Evolutionary conservation across 2,329 filamentous ascomycete species (phyloP), one percentile per base, ranked within the genome.

Genomic region (Eutypa lata): DNA sequence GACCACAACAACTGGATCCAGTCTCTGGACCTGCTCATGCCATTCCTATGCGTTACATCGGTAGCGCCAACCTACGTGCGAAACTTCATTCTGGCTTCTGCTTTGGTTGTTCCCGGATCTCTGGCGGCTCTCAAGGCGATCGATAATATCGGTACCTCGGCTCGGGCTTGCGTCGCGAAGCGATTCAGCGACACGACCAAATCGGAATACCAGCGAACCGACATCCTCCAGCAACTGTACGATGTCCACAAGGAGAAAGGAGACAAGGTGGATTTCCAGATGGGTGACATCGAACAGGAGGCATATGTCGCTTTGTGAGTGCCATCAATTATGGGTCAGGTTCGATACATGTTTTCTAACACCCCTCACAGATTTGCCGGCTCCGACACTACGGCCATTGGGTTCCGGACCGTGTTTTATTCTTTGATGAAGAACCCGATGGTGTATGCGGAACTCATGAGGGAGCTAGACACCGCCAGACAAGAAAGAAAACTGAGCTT

Each of bases 21-120:
- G 24, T 59, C 57, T 6, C 33, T 59, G 6, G 61, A 63, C 1
- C 76, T 73, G 52, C 73, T 59, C 35, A 55, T 59, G 55, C 57
- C 55, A 31, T 55, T 59, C 11, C 52, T 59, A 13, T 57, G 57
- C 24, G 50, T 57, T 43, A 55, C 52, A 37, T 52, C 50, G 14
- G 50, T 59, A 18, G 57, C 55, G 28, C 55, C 57, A 10, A 43
- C 49, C 37, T 59, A 51, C 28, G 28, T 55, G 47, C 57, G 57
- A 16, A 52, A 53, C 28, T 28, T 55, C n/a, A 57, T 57, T 35
- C 48, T 57, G 14, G 52, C 53, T 21, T 59, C 55, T 22, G 53
- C 55, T 2, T 46, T 59, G 16, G 53, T 46, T 13, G 19, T 59
- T 16, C 57, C 57, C 14, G 57, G 55, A 14, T 53, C 57, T 0